Percentiles rank a stretch among this genome's conserved stretches.
Evolutionary conservation across 1,139 yeast species (phyloP).

Genomic region (Hemisphaericaspora xylanilytica): DNA sequence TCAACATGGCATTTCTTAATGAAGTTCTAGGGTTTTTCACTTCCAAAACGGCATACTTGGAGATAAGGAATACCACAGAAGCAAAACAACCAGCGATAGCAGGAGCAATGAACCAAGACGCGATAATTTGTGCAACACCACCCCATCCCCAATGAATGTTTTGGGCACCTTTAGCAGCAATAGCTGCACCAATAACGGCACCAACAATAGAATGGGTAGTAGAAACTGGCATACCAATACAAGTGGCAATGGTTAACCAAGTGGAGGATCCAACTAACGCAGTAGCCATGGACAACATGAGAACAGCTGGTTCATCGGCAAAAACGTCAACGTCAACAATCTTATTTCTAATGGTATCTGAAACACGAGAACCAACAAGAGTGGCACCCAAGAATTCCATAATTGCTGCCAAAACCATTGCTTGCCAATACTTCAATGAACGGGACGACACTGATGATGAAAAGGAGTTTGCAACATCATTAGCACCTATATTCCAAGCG

Average conservation of each 20-base stretch:
- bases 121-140: slow-evolving; percentile 70
- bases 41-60: slow-evolving; percentile 63
- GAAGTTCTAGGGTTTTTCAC: slow-evolving; percentile 44
- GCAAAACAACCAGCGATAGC: slow-evolving; percentile 64
- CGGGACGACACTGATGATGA: slow-evolving; percentile 73
- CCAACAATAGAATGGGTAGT: slow-evolving; percentile 81
- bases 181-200: slow-evolving; percentile 71
- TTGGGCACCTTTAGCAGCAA: slow-evolving; percentile 63
- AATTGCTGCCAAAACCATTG: slow-evolving; percentile 64
- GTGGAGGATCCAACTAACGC: slow-evolving; percentile 74
- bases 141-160: slow-evolving; percentile 73
- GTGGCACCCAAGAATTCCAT: slow-evolving; percentile 78
- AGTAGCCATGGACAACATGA: slow-evolving; percentile 74
- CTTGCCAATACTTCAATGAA: slow-evolving; percentile 70
- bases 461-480: slow-evolving; percentile 79
- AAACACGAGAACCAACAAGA: slow-evolving; percentile 65
- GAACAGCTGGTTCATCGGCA: slow-evolving; percentile 58
- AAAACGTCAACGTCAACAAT: slow-evolving; percentile 55
- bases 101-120: slow-evolving; percentile 86
- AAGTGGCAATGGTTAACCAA: slow-evolving; percentile 70
- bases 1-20: slow-evolving; percentile 51
- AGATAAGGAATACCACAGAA: slow-evolving; percentile 53
- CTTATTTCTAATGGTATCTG: slow-evolving; percentile 65
- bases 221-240: slow-evolving; percentile 71
- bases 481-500: slow-evolving; percentile 84